Evolutionary conservation across 2,329 filamentous ascomycete species (phyloP), one percentile per base, ranked within the genome.

Genomic region (Tolypocladium paradoxum): DNA sequence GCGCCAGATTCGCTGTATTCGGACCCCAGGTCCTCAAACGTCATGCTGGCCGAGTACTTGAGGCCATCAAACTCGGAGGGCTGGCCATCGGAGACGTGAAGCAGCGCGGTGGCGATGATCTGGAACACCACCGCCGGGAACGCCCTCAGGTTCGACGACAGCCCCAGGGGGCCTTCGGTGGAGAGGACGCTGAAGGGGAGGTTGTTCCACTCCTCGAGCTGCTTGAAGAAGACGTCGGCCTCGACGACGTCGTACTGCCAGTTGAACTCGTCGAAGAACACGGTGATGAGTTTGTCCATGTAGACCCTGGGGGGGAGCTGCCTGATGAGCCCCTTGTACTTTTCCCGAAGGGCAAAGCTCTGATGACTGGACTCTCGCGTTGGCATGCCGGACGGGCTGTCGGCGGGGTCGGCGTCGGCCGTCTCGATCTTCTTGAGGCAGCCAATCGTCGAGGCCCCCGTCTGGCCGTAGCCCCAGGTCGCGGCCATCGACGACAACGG

Each of bases 81-180:
- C 9, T 73, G 66, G 11, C 71, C 70, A 2, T 73, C 67, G 0
- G 76, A 74, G 27, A 83, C 68, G 34, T 76, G 72, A 50, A 84
- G 68, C 43, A 85, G 65, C 18, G 77, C 73, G 4, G 74, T 73
- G 4, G 80, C 81, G 18, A 81, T 63, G 34, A 82, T 70, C 60
- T 84, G 78, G 59, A 85, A 82, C 3, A 85, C 63, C 49, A 85
- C 62, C 0, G 79, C 80, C 1, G 82, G 82, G 53, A 84, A 82
- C 5, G 75, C 76, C 49, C 77, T 70, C 54, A 83, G 62, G 54
- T 80, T 75, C 0, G 73, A 70, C 3, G 74, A 66, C 29, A 83
- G 65, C 5, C 73, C 75, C 43, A 74, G 70, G 0, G 79, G 78
- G 0, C 77, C 77, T 16, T 72, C 68, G 6, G 72, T 72, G 2